Base-by-base conservation (phyloP, 768 basidiomycete genomes). In the Termitomyces sp. region DNA sequence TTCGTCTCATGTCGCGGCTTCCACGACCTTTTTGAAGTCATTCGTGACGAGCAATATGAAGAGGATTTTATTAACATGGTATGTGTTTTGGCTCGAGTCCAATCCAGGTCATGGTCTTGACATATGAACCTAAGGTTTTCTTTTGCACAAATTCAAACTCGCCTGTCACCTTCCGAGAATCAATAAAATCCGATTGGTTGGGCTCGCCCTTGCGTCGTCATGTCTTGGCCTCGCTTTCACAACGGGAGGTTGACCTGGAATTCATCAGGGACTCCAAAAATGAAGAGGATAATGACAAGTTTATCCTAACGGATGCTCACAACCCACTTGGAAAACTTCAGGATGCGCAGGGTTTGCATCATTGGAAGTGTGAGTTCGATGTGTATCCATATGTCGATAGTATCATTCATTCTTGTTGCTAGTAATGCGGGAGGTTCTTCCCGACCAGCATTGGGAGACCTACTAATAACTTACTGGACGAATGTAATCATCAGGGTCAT, bases 1-100 rank as follows among this genome's bases (percentile, higher is more conserved):
- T 95, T 97, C 70, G 77, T 78, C 8, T 81, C 83, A 64, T 98
- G 96, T 68, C 83, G 93, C 22, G 87, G 81, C 2, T 95, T 95
- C 76, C 87, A 90, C 61, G 96, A 98, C 70, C 72, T 76, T 6
- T 70, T 84, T 18, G 75, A 72, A 15, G 59, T 68, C 3, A 66
- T 84, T 7, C 65, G 75, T 0, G 76, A 81, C 20, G 80, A 86
- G 49, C 72, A 81, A 62, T 72, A 79, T 47, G 68, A 73, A 39
- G 69, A 75, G 1, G 81, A 84, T 30, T 84, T 89, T 67, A 73
- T 87, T 55, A 95, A 95, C 69, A 81, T 93, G 77, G 93, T 93
- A 60, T 53, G 80, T 74, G 9, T 22, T 36, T 33, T 54, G 24
- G 13, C 18, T 22, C 16, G 4, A 34, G 15, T 16, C 13, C 33